Conservation (phyloP, 768 basidiomycete species). For the Mrakia frigida region DNA sequence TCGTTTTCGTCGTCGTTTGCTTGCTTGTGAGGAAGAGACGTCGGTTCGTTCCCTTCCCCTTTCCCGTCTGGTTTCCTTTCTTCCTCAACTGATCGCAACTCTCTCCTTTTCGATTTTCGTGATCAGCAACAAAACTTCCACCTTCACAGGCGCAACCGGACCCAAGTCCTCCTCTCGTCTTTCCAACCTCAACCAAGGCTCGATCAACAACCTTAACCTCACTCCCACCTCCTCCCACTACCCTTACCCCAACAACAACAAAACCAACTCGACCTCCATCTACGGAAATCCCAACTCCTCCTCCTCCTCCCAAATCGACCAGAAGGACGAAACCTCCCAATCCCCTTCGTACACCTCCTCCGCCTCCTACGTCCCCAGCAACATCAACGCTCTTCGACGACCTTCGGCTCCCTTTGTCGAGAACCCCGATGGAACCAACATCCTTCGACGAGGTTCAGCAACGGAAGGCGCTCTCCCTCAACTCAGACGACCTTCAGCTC, state of each 20-base stretch:
- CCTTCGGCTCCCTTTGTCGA: slow-evolving; percentile 5
- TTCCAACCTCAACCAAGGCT: background rate
- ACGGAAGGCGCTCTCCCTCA: background rate
- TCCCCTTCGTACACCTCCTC: background rate
- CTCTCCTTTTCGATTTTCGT: background rate
- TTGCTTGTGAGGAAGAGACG: background rate
- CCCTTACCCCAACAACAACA: background rate
- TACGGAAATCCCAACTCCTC: background rate
- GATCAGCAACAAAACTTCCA: background rate
- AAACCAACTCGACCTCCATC: background rate
- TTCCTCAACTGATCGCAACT: background rate
- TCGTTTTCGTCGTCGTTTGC: background rate
- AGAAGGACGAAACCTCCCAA: background rate
- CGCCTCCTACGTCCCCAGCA: background rate
- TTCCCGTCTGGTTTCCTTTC: background rate
- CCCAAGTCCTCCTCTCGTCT: background rate
- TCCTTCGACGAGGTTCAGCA: slow-evolving; percentile 4
- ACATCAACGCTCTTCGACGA: background rate
- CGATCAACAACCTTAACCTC: background rate
- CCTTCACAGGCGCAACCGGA: background rate
- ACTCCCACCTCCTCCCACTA: background rate
- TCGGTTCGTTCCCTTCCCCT: background rate
- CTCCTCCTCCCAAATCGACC: background rate
- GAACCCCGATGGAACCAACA: slow-evolving; percentile 1
- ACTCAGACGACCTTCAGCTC: background rate